Percentiles rank a stretch among this genome's conserved stretches.
phyloP scores from a whole-genome alignment of 208 protist species.

The Leishmania lainsoni region DNA sequence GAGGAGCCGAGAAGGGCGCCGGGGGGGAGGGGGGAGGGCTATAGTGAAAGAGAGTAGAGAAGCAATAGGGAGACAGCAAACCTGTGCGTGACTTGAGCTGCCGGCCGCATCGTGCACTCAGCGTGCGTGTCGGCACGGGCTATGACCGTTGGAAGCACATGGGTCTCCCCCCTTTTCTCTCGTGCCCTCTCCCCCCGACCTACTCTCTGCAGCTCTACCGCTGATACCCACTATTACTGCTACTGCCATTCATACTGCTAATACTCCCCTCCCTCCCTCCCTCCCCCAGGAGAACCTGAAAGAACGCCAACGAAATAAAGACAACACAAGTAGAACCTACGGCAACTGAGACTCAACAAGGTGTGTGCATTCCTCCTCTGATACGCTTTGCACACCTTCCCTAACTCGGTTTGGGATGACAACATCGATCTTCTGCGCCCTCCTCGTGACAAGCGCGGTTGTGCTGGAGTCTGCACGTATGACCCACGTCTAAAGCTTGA shows the following conservation, averaged over 20 bases:
- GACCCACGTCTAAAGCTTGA: too few species aligned
- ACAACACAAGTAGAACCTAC: neutral
- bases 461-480: too few species aligned
- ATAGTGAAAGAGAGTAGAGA: neutral
- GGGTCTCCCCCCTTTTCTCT: neutral
- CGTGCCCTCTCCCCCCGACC: neutral
- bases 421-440: neutral
- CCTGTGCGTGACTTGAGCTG: neutral
- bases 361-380: neutral
- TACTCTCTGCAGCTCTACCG: neutral
- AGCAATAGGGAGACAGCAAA: neutral
- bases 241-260: neutral
- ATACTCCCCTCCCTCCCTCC: neutral
- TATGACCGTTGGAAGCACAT: neutral
- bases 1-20: neutral
- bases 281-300: too few species aligned
- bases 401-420: too few species aligned
- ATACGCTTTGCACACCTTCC: neutral
- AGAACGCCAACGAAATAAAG: too few species aligned
- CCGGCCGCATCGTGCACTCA: neutral
- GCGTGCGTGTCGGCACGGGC: neutral
- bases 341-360: neutral
- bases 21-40: neutral
- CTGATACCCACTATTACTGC: neutral
- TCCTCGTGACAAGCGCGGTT: neutral